Percentiles rank a stretch among this genome's conserved stretches.
These are phyloP conservation scores for Colletotrichum incanum DNA, from an alignment of 2,329 filamentous ascomycete genomes.

Conservation along the genomic window DNA sequence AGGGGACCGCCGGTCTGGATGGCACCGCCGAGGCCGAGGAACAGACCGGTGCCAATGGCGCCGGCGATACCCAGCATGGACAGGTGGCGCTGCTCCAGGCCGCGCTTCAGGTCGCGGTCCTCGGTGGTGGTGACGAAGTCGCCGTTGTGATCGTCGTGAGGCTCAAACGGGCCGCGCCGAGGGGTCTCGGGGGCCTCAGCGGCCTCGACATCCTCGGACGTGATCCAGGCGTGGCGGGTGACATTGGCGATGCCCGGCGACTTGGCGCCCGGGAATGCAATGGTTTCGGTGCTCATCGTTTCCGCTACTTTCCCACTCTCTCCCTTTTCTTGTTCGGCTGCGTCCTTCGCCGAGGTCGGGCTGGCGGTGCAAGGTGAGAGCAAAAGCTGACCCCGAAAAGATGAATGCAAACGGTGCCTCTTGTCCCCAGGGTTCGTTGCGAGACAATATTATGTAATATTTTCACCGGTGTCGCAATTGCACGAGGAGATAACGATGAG, in stretches of 20 bases:
- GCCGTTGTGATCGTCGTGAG: conserved; percentile 51
- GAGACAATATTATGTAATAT: conserved; percentile 3
- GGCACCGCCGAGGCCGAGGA: conserved; percentile 71
- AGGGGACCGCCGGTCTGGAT: conserved; percentile 66
- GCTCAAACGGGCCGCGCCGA: conserved; percentile 35
- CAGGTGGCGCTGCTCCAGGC: conserved; percentile 69
- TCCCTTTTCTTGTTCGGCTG: neutral
- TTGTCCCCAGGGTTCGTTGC: neutral
- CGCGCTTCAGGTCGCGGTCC: conserved; percentile 63
- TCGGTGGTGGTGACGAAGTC: conserved; percentile 66
- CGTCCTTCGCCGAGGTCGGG: conserved; percentile 25
- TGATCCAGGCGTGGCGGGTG: conserved; percentile 40
- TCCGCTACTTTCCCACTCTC: neutral
- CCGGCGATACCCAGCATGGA: conserved; percentile 76
- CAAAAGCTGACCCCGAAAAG: conserved; percentile 7
- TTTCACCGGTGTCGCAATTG: neutral
- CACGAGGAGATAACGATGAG: neutral
- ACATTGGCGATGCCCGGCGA: conserved; percentile 40
- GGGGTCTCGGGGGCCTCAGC: neutral
- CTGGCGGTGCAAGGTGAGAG: conserved; percentile 18
- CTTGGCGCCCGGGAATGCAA: conserved; percentile 40
- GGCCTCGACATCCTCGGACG: conserved; percentile 39
- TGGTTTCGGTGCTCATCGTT: conserved; percentile 38
- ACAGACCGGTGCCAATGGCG: conserved; percentile 73
- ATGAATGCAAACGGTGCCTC: neutral